Evolutionary conservation across 1,139 yeast genomes (phyloP), one percentile per base, ranked within the genome.

Genomic region (Zygoascus hellenicus): DNA sequence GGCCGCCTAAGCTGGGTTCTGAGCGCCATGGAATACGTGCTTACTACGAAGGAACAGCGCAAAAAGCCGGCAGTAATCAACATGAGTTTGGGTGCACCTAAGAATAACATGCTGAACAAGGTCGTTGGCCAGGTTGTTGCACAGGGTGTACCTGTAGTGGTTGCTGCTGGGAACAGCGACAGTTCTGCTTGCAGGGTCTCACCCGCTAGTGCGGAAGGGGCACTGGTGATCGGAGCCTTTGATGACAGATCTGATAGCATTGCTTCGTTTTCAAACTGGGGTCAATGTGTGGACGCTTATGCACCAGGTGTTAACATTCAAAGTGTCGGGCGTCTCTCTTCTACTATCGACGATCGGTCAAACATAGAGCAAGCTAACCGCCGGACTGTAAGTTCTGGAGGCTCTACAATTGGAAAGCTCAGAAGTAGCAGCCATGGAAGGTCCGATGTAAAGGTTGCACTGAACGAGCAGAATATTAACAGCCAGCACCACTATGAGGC

Each of bases 251-350:
- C 73, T 6, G 95, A 87, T 55, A 60, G 72, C 1, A 70, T 88
- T 35, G 92, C 96, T 0, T 64, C 75, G 2, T 89, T 88, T 57
- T 78, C 94, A 10, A 88, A 89, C 58, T 88, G 94, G 92, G 97
- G 96, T 0, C 72, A 74, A 26, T 88, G 96, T 64, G 95, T 89
- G 3, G 89, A 87, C 61, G 71, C 85, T 1, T 83, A 85, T 66
- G 89, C 96, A 0, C 78, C 92, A 38, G 96, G 96, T 0, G 84
- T 83, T 0, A 70, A 71, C 34, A 81, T 89, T 62, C 46, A 79
- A 82, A 57, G 74, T 76, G 54, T 63, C 7, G 47, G 51, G 5
- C 26, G 26, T 22, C 7, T 22, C 6, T 22, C 26, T 22, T 22
- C 7, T 22, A 7, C 26, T 22, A 7, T 4, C 4, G 26, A 22